Percentiles rank a stretch among this genome's conserved stretches.
phyloP scores from a whole-genome alignment of 2,329 filamentous ascomycete genomes.

The Talaromyces amestolkiae region DNA sequence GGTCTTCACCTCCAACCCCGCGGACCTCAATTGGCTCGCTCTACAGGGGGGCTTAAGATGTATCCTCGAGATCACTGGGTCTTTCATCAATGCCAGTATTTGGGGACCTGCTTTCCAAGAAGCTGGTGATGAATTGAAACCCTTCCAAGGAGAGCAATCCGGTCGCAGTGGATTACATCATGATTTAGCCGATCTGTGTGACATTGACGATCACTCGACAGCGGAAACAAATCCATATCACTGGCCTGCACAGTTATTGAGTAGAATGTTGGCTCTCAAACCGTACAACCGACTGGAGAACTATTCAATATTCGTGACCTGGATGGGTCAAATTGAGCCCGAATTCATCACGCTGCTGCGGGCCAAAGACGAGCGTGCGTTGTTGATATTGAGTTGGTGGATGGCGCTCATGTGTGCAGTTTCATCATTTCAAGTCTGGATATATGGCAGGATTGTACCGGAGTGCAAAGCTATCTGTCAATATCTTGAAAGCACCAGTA shows the following conservation, averaged over 20 bases:
- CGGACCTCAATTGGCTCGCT: slow-evolving; percentile 36
- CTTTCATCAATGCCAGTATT: slow-evolving; percentile 34
- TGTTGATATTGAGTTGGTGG: slow-evolving; percentile 38
- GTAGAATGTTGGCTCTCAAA: slow-evolving; percentile 31
- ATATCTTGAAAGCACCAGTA: slow-evolving; percentile 32
- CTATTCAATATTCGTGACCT: slow-evolving; percentile 30
- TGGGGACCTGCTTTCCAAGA: slow-evolving; percentile 25
- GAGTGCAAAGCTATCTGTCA: slow-evolving; percentile 41
- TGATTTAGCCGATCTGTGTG: slow-evolving; percentile 35
- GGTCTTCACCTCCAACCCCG: slow-evolving; percentile 34
- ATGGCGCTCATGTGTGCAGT: slow-evolving; percentile 24
- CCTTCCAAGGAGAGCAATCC: slow-evolving; percentile 29
- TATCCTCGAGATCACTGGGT: slow-evolving; percentile 27
- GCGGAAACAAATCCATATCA: slow-evolving; percentile 24
- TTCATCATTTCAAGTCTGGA: slow-evolving; percentile 26
- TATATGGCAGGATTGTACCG: slow-evolving; percentile 30
- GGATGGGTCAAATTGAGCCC: slow-evolving; percentile 35
- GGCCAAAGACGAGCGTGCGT: slow-evolving; percentile 32
- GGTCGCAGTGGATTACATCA: slow-evolving; percentile 31
- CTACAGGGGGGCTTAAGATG: slow-evolving; percentile 36
- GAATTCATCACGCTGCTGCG: slow-evolving; percentile 31
- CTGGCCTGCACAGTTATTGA: slow-evolving; percentile 38
- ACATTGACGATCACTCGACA: slow-evolving; percentile 29
- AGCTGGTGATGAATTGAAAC: slow-evolving; percentile 19
- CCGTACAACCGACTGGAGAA: slow-evolving; percentile 22